phyloP scores from a whole-genome alignment of 2,329 filamentous ascomycete species.

The Lasiodiplodia gonubiensis region DNA sequence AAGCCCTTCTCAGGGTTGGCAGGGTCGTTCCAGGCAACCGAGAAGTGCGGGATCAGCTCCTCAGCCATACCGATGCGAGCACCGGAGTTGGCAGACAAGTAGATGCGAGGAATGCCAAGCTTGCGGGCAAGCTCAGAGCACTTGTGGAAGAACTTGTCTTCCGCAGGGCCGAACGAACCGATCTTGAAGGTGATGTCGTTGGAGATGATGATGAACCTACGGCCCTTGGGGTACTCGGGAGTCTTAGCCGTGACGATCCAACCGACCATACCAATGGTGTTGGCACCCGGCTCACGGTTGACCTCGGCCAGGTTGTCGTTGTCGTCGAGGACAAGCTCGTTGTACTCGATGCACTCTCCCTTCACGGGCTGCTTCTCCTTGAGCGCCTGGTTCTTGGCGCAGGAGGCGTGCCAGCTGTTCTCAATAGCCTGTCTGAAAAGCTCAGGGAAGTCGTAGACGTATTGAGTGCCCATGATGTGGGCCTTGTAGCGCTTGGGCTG shows the following conservation, averaged over 20 bases:
- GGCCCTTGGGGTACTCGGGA: slow-evolving; percentile 90
- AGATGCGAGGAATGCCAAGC: slow-evolving; percentile 94
- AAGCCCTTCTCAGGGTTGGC: slow-evolving; percentile 85
- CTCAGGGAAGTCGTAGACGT: slow-evolving; percentile 99
- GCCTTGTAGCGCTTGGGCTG: slow-evolving; percentile 99
- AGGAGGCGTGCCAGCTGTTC: slow-evolving; percentile 84
- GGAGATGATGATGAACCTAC: slow-evolving; percentile 93
- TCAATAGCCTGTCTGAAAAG: slow-evolving; percentile 97
- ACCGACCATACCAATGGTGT: slow-evolving; percentile 96
- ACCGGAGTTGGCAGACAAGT: slow-evolving; percentile 98
- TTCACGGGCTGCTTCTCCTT: slow-evolving; percentile 80
- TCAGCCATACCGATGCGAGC: slow-evolving; percentile 96
- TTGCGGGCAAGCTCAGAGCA: slow-evolving; percentile 95
- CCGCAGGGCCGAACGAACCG: slow-evolving; percentile 92
- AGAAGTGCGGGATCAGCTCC: slow-evolving; percentile 96
- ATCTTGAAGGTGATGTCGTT: slow-evolving; percentile 99
- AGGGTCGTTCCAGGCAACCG: slow-evolving; percentile 91
- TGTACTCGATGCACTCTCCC: slow-evolving; percentile 93
- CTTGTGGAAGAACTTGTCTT: slow-evolving; percentile 99
- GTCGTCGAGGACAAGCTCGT: slow-evolving; percentile 93
- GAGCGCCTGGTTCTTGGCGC: slow-evolving; percentile 74
- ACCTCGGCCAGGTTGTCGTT: slow-evolving; percentile 91
- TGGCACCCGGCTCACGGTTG: slow-evolving; percentile 91
- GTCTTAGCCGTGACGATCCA: slow-evolving; percentile 96
- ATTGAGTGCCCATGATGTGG: slow-evolving; percentile 98